Conservation (phyloP, 169 alveolate species). For the Plasmodium fragile region DNA sequence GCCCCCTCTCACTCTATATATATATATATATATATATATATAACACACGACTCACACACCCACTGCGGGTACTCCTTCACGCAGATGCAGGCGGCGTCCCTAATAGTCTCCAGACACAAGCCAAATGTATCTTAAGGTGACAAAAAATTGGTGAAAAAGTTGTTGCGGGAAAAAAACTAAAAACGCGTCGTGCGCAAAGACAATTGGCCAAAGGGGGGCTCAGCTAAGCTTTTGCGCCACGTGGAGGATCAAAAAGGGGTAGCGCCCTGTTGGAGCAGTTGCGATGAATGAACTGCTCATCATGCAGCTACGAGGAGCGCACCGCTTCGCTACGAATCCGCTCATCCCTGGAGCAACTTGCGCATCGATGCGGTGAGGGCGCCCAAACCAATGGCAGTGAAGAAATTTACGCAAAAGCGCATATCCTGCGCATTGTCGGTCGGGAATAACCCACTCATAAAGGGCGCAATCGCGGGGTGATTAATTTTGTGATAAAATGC, state of each 20-base stretch:
- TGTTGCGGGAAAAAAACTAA: background rate
- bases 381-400: slow-evolving; percentile 98
- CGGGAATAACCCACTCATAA: slow-evolving; percentile 94
- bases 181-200: background rate
- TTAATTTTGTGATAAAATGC: slow-evolving; percentile 84
- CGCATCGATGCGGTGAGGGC: slow-evolving; percentile 95
- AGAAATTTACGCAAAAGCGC: slow-evolving; percentile 97
- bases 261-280: background rate
- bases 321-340: background rate
- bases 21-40: too few relatives aligned
- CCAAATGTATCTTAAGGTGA: background rate
- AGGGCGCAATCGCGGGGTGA: slow-evolving; percentile 90
- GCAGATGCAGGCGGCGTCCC: slow-evolving; percentile 16
- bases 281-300: too few relatives aligned
- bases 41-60: background rate
- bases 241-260: background rate
- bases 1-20: too few relatives aligned
- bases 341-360: slow-evolving; percentile 81
- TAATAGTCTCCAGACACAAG: background rate
- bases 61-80: background rate
- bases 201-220: too few relatives aligned
- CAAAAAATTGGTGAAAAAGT: background rate
- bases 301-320: background rate
- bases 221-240: too few relatives aligned
- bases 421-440: slow-evolving; percentile 94